Base-by-base conservation (phyloP, 495 filamentous ascomycete species). In the Bryoglossum gracile region DNA sequence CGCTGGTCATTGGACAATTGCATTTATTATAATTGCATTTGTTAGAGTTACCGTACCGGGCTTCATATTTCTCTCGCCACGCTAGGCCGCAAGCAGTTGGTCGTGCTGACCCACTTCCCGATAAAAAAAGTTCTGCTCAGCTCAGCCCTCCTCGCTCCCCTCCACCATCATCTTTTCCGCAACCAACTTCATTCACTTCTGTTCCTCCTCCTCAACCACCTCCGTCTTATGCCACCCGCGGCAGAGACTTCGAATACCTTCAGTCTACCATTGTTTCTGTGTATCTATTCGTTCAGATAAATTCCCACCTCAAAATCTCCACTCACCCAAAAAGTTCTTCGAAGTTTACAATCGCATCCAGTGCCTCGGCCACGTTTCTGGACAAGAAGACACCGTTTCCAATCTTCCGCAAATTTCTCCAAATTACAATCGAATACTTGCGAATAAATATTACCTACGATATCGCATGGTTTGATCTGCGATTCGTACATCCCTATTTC, bases 191-290 rank as follows among this genome's bases (percentile, higher is more conserved):
- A 26, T 41, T n/a, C 46, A 21, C 11, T 41, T 43, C 23, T 26
- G 18, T 43, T 49, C 14, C 23, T 38, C 43, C 47, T 50, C 48
- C 36, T 50, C 19, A 26, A 19, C 19, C 23, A 14, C 30, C 45
- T 44, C 17, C 14, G 39, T 57, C 58, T 57, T 40, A 41, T 60
- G 58, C 51, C 54, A 60, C 54, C 26, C 43, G 57, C 57, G 57
- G 57, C 57, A 48, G 46, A 55, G 57, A 60, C 50, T 50, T 39
- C 22, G 35, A 42, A 51, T 32, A 32, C 11, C 34, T 44, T 55
- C 34, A 44, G 40, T 33, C 30, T 45, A 41, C 17, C 3, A 43
- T 46, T 47, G 25, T 43, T 26, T 18, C 13, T 13, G 17, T 4
- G 21, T 34, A 51, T 60, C 50, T 56, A 51, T 41, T 40, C 28